A percentile compares a stretch with the other conserved stretches of the same genome.
These are phyloP conservation scores for Penicillium sp. DNA, from an alignment of 2,329 filamentous ascomycete species.

Conservation along the genomic window DNA sequence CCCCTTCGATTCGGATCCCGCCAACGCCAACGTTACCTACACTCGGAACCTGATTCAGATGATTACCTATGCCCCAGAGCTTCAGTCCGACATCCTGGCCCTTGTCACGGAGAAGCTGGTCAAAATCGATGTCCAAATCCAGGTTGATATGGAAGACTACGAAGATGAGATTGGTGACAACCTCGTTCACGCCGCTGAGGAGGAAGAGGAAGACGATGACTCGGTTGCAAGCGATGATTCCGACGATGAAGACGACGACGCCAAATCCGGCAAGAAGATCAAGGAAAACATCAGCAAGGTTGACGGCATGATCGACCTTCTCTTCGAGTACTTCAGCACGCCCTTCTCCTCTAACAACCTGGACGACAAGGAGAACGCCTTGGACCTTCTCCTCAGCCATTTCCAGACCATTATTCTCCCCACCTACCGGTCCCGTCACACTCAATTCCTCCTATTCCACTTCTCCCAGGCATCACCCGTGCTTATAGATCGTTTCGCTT, in stretches of 20 bases:
- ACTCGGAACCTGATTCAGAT: constrained; percentile 80
- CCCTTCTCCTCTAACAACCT: constrained; percentile 70
- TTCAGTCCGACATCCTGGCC: constrained; percentile 78
- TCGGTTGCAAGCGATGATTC: constrained; percentile 64
- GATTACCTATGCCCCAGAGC: constrained; percentile 72
- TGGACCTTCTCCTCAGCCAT: constrained; percentile 78
- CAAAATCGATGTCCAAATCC: constrained; percentile 93
- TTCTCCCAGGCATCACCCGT: constrained; percentile 81
- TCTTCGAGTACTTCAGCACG: constrained; percentile 80
- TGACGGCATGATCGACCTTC: constrained; percentile 81
- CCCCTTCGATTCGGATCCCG: constrained; percentile 74
- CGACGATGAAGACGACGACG: constrained; percentile 46
- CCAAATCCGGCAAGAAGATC: constrained; percentile 63
- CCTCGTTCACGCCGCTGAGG: constrained; percentile 56
- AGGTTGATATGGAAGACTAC: constrained; percentile 87
- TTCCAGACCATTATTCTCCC: constrained; percentile 87
- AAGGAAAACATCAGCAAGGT: constrained; percentile 87
- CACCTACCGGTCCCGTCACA: constrained; percentile 87
- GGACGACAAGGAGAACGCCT: constrained; percentile 68
- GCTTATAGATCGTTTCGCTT: constrained; percentile 80
- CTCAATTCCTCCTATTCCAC: constrained; percentile 94
- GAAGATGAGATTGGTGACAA: constrained; percentile 83
- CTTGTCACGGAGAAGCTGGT: constrained; percentile 84
- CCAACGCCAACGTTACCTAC: constrained; percentile 81
- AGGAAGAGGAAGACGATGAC: constrained; percentile 62